Percentiles rank a stretch among this genome's conserved stretches.
These are phyloP conservation scores for Penicillium sp. DNA, from an alignment of 2,329 filamentous ascomycete species.

Conservation along the genomic window DNA sequence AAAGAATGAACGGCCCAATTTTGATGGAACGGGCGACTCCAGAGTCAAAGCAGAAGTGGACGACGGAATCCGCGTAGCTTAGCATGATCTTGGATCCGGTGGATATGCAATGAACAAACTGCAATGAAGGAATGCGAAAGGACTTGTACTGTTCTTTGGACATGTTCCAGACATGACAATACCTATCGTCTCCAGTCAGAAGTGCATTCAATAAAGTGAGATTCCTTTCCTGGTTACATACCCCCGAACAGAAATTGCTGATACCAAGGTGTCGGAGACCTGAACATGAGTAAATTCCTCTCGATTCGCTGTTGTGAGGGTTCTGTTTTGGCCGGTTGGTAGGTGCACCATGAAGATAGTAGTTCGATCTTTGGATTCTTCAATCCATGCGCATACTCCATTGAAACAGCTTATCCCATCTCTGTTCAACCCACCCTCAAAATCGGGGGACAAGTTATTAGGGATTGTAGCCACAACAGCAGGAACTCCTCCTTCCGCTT, in stretches of 20 bases:
- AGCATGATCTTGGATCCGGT: conserved; percentile 24
- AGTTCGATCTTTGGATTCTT: neutral
- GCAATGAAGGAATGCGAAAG: conserved; percentile 29
- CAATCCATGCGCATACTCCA: conserved; percentile 12
- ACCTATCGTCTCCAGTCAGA: conserved; percentile 13
- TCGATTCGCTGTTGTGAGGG: conserved; percentile 14
- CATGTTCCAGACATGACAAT: conserved; percentile 33
- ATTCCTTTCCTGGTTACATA: neutral
- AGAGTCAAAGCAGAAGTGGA: conserved; percentile 25
- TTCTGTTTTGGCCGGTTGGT: neutral
- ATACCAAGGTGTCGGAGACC: conserved; percentile 7
- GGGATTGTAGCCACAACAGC: neutral
- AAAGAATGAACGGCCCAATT: conserved; percentile 4
- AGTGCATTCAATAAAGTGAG: neutral
- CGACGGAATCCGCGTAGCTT: conserved; percentile 14
- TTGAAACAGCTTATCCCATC: neutral
- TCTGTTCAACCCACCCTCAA: neutral
- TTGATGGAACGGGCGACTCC: conserved; percentile 14
- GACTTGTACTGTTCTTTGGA: conserved; percentile 16
- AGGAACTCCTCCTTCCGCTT: neutral
- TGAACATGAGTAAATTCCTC: conserved; percentile 1
- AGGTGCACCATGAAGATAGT: conserved; percentile 6
- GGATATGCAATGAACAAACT: conserved; percentile 17
- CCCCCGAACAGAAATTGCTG: conserved; percentile 5
- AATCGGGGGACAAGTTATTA: neutral